Conservation (phyloP, 129 eudicot species). For the Kitagawia praeruptora region DNA sequence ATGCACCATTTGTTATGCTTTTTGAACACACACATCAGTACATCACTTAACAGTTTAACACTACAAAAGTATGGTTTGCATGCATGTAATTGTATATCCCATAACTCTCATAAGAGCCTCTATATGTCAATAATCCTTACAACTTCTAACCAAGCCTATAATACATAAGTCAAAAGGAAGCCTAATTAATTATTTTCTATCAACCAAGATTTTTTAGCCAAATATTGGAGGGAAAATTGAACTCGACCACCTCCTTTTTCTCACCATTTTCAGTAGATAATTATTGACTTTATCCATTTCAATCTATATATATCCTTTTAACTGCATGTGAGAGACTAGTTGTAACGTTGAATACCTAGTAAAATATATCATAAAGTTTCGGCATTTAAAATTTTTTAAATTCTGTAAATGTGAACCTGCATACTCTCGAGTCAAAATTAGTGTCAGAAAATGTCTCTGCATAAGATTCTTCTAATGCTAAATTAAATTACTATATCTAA, state of each 20-base stretch:
- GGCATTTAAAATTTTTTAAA: too few relatives aligned
- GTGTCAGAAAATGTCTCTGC: background rate
- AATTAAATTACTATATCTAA: too few relatives aligned
- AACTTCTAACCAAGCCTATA: too few relatives aligned
- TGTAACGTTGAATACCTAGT: background rate
- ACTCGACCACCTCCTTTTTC: constrained; percentile 4
- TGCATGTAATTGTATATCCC: background rate
- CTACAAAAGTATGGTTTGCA: background rate
- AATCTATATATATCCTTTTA: background rate
- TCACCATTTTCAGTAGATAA: background rate
- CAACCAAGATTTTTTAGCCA: constrained; percentile 16
- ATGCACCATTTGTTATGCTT: background rate
- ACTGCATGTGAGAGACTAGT: too few relatives aligned
- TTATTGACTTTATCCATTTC: background rate
- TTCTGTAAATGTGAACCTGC: background rate
- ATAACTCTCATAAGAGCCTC: too few relatives aligned
- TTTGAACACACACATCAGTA: background rate
- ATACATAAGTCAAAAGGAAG: background rate
- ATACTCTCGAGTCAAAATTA: background rate
- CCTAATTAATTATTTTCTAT: background rate
- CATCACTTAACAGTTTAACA: background rate
- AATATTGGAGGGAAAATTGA: constrained; percentile 25
- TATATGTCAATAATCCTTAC: too few relatives aligned
- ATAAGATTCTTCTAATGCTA: background rate
- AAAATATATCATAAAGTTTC: too few relatives aligned